Evolutionary conservation across 192 early-diverging fungal genomes (phyloP).

Genomic region (Chytriomyces confervae): DNA sequence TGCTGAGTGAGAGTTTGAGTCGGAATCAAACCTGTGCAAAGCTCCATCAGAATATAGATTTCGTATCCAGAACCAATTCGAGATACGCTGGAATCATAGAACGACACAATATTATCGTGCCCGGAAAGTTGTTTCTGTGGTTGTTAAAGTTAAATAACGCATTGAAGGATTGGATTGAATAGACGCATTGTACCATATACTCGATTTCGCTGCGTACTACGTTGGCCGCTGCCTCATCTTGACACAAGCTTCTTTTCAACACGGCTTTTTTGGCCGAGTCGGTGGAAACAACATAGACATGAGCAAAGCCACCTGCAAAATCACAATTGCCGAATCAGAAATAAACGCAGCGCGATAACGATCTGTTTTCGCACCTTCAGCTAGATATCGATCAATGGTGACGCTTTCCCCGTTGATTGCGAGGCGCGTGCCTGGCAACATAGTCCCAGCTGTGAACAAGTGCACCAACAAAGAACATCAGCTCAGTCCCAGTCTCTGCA

Average conservation of each 20-base stretch:
- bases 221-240: constrained; percentile 68
- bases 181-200: constrained; percentile 65
- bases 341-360: not conserved
- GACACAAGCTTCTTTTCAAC: constrained; percentile 79
- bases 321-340: not conserved
- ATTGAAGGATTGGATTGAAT: not conserved
- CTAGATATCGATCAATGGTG: constrained; percentile 74
- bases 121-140: constrained; percentile 54
- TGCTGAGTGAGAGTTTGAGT: constrained; percentile 4
- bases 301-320: constrained; percentile 82
- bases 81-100: constrained; percentile 65
- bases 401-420: constrained; percentile 62
- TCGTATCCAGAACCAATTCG: constrained; percentile 73
- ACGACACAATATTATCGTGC: constrained; percentile 83
- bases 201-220: constrained; percentile 75
- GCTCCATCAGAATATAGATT: constrained; percentile 89
- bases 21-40: constrained; percentile 71
- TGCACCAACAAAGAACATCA: not conserved
- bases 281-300: constrained; percentile 80
- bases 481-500: not conserved
- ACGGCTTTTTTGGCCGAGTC: constrained; percentile 65
- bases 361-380: constrained; percentile 61
- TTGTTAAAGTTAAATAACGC: not conserved
- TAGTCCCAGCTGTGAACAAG: constrained; percentile 51
- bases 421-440: constrained; percentile 67